Percentiles rank a stretch among this genome's conserved stretches.
phyloP scores from a whole-genome alignment of 2,329 filamentous ascomycete genomes.

The Phialophora chinensis region DNA sequence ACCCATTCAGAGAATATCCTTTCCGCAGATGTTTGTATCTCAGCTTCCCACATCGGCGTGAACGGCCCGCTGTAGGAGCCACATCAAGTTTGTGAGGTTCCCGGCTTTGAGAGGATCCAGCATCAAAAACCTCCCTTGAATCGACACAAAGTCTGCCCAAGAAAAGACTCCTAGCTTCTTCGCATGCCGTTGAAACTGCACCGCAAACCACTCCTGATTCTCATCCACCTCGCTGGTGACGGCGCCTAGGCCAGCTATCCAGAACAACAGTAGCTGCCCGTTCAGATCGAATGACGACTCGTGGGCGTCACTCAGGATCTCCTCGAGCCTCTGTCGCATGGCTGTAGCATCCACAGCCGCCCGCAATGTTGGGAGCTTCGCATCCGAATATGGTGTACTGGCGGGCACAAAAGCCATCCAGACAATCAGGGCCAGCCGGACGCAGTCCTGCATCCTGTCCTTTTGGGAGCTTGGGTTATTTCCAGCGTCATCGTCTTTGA shows the following conservation, averaged over 20 bases:
- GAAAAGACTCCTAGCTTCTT: slow-evolving; percentile 23
- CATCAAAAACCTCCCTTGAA: slow-evolving; percentile 25
- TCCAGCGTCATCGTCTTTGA: slow-evolving; percentile 8
- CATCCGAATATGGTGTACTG: slow-evolving; percentile 13
- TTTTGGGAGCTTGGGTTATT: background rate
- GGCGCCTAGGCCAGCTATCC: slow-evolving; percentile 25
- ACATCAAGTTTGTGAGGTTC: slow-evolving; percentile 23
- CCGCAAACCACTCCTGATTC: slow-evolving; percentile 33
- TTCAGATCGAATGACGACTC: slow-evolving; percentile 3
- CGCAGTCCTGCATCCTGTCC: slow-evolving; percentile 20
- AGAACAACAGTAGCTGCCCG: slow-evolving; percentile 23
- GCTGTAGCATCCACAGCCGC: slow-evolving; percentile 26
- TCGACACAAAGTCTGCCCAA: slow-evolving; percentile 24
- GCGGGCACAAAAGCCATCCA: slow-evolving; percentile 30
- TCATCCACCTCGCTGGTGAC: slow-evolving; percentile 26
- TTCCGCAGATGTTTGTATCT: background rate
- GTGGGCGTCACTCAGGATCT: background rate
- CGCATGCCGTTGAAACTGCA: slow-evolving; percentile 30
- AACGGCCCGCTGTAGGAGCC: slow-evolving; percentile 26
- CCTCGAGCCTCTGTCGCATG: slow-evolving; percentile 13
- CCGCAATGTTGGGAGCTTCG: background rate
- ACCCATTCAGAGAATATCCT: background rate
- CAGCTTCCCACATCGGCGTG: slow-evolving; percentile 16
- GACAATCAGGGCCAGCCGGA: slow-evolving; percentile 27
- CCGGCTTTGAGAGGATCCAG: slow-evolving; percentile 21